Conservation (phyloP, 1,284 basidiomycete species). For the Boletellus dicymbophilus region DNA sequence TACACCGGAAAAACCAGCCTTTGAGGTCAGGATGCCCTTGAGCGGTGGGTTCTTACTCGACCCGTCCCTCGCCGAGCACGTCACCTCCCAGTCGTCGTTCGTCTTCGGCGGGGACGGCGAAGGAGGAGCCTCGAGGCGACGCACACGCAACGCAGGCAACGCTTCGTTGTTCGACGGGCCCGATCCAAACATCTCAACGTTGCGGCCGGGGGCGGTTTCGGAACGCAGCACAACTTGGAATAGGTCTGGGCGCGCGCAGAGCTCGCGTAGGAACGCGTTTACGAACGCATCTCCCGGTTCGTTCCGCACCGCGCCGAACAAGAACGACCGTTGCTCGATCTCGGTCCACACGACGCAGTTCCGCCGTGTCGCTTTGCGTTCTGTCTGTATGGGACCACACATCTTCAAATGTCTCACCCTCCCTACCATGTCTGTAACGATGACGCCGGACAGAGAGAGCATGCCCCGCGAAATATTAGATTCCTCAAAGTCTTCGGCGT, state of each 20-base stretch:
- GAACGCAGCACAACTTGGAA: conserved; percentile 34
- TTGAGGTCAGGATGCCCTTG: conserved; percentile 10
- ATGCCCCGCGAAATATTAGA: conserved; percentile 17
- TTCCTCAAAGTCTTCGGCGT: neutral
- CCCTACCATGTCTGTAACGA: conserved; percentile 25
- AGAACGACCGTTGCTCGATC: conserved; percentile 21
- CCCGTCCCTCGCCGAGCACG: conserved; percentile 15
- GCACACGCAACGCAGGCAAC: conserved; percentile 12
- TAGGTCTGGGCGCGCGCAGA: conserved; percentile 30
- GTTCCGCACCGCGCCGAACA: conserved; percentile 35
- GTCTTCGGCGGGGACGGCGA: neutral
- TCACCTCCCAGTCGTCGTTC: conserved; percentile 18
- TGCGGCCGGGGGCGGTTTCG: conserved; percentile 24
- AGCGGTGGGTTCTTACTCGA: neutral
- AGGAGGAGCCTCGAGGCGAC: conserved; percentile 28
- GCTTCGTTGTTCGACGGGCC: neutral
- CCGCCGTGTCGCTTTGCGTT: conserved; percentile 10
- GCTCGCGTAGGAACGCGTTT: conserved; percentile 27
- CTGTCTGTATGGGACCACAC: conserved; percentile 14
- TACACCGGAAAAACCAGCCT: conserved; percentile 29
- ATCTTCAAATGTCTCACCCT: neutral
- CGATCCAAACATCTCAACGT: conserved; percentile 28
- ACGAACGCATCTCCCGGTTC: conserved; percentile 27
- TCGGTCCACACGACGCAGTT: conserved; percentile 23
- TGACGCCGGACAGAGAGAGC: conserved; percentile 31